These are phyloP conservation scores for Musa beccarii DNA, from an alignment of 176 grass and related monocot genomes.

Conservation along the genomic window DNA sequence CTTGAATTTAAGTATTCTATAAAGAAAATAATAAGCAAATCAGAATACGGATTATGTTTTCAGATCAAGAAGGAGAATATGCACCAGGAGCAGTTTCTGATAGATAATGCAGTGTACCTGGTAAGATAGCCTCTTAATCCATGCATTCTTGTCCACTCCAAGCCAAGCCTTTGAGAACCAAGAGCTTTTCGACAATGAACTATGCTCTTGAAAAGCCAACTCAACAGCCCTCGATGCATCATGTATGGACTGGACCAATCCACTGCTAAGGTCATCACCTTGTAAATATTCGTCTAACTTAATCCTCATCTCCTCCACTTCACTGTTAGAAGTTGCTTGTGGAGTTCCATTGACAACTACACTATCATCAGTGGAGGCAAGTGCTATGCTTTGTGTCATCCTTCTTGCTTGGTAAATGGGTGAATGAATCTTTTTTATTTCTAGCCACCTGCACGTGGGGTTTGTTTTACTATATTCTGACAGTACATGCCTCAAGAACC, in stretches of 20 bases:
- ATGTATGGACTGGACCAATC: constrained; percentile 81
- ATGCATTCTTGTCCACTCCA: constrained; percentile 78
- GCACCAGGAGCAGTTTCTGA: not conserved
- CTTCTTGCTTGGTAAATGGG: constrained; percentile 37
- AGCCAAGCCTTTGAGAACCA: constrained; percentile 84
- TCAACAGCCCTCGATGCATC: constrained; percentile 90
- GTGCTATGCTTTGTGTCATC: constrained; percentile 17
- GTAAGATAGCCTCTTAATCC: constrained; percentile 85
- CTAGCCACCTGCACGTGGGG: constrained; percentile 40
- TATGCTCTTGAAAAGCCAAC: constrained; percentile 63
- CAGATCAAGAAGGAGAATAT: not conserved
- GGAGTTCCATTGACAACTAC: constrained; percentile 57
- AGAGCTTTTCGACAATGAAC: constrained; percentile 34
- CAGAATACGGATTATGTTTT: too few relatives aligned
- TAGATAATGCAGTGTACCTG: constrained; percentile 37
- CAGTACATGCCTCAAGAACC: constrained; percentile 26
- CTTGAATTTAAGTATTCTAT: too few relatives aligned
- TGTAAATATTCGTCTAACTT: constrained; percentile 62
- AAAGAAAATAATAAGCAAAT: too few relatives aligned
- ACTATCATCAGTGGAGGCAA: constrained; percentile 61
- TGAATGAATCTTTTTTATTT: constrained; percentile 35
- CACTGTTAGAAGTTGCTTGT: constrained; percentile 43
- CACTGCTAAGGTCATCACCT: constrained; percentile 57
- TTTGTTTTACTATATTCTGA: constrained; percentile 26
- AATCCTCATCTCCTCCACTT: constrained; percentile 64